Evolutionary conservation across 352 stramenopile species (phyloP).

Genomic region (Globisporangium echinulatum): DNA sequence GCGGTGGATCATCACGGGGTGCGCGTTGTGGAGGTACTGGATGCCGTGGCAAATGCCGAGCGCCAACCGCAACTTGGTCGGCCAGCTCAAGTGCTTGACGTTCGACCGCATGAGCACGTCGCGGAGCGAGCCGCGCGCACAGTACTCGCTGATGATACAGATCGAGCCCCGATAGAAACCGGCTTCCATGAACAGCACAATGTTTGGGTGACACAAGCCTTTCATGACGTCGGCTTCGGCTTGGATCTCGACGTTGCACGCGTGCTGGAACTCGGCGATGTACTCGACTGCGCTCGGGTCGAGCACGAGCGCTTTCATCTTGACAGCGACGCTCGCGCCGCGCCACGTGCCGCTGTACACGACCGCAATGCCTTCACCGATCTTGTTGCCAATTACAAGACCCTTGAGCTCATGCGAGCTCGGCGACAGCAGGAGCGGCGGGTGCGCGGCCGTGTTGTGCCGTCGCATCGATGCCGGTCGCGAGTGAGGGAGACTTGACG

Average conservation of each 20-base stretch:
- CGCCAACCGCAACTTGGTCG: conserved; percentile 69
- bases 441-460: neutral
- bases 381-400: conserved; percentile 78
- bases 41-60: conserved; percentile 82
- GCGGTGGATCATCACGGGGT: conserved; percentile 87
- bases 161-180: conserved; percentile 82
- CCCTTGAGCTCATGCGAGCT: conserved; percentile 72
- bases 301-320: conserved; percentile 84
- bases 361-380: conserved; percentile 77
- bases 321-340: conserved; percentile 93
- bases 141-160: conserved; percentile 96
- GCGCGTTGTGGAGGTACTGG: conserved; percentile 87
- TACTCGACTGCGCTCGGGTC: conserved; percentile 38
- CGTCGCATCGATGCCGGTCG: conserved; percentile 2
- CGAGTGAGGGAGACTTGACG: conserved; percentile 11
- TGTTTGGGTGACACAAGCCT: conserved; percentile 75
- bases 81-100: conserved; percentile 72
- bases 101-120: conserved; percentile 87
- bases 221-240: conserved; percentile 80
- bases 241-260: conserved; percentile 82
- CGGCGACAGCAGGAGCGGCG: conserved; percentile 46
- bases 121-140: conserved; percentile 90
- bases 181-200: conserved; percentile 86
- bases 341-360: conserved; percentile 96
- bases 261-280: conserved; percentile 70